These are phyloP conservation scores for Fusarium sororula DNA, from an alignment of 2,329 filamentous ascomycete species.

Conservation along the genomic window DNA sequence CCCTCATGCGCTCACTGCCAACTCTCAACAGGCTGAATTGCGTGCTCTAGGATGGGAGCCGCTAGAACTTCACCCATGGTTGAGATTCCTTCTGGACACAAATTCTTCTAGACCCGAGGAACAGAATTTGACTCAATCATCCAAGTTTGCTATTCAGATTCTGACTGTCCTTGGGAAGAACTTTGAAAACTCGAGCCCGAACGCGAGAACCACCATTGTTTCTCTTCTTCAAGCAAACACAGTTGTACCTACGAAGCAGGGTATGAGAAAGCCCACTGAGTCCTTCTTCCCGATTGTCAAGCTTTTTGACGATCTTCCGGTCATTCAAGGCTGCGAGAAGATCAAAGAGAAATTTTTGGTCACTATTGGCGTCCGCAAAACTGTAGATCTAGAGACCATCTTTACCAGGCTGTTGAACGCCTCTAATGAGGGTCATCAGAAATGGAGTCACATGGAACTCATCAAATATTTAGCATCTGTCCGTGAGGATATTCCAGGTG, in stretches of 20 bases:
- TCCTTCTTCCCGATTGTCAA: constrained; percentile 95
- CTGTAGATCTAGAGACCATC: constrained; percentile 91
- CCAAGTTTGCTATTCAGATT: constrained; percentile 79
- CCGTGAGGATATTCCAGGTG: constrained; percentile 82
- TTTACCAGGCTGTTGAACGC: constrained; percentile 83
- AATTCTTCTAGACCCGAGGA: constrained; percentile 66
- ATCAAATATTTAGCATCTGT: constrained; percentile 96
- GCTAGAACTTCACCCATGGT: constrained; percentile 85
- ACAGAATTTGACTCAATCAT: constrained; percentile 75
- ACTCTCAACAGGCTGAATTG: constrained; percentile 72
- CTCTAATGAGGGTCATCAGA: constrained; percentile 64
- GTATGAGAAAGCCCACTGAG: constrained; percentile 86
- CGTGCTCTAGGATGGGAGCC: constrained; percentile 87
- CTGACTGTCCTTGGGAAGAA: constrained; percentile 85
- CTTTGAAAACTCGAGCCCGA: constrained; percentile 81
- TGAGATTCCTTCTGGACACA: constrained; percentile 80
- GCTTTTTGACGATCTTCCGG: constrained; percentile 91
- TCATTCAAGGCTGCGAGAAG: constrained; percentile 76
- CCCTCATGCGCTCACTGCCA: constrained; percentile 82
- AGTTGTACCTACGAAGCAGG: constrained; percentile 88
- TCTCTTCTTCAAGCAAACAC: constrained; percentile 72
- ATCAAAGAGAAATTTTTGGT: constrained; percentile 91
- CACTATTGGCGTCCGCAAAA: constrained; percentile 90
- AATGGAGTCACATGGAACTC: constrained; percentile 93
- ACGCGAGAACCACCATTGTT: constrained; percentile 72